phyloP scores from a whole-genome alignment of 441 rosid genomes.

The Theobroma grandiflorum region DNA sequence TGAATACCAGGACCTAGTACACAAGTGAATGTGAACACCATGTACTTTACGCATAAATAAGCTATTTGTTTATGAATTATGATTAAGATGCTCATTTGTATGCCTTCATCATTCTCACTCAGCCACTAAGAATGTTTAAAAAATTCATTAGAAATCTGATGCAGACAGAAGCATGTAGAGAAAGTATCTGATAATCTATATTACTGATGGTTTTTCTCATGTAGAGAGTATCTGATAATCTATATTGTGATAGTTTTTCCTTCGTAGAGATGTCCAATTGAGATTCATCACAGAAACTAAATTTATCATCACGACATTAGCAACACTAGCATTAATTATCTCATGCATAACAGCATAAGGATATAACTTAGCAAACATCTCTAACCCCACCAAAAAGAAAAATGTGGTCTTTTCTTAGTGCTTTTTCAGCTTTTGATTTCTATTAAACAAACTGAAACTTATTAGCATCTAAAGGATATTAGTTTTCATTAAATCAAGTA shows the following conservation, averaged over 20 bases:
- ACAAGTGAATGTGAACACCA: constrained; percentile 11
- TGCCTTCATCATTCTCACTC: neutral
- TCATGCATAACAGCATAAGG: constrained; percentile 17
- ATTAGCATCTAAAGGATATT: neutral
- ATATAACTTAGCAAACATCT: neutral
- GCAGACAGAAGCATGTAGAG: constrained; percentile 5
- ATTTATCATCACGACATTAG: constrained; percentile 17
- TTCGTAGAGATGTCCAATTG: neutral
- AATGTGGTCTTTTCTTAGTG: neutral
- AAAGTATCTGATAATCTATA: neutral
- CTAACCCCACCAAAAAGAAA: constrained; percentile 13
- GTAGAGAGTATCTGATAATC: neutral
- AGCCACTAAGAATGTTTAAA: neutral
- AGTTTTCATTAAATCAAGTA: constrained; percentile 15
- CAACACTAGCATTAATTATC: constrained; percentile 7
- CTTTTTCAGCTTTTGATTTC: constrained; percentile 19
- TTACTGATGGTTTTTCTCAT: neutral
- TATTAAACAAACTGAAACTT: constrained; percentile 15
- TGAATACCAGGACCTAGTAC: constrained; percentile 1
- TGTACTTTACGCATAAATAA: neutral
- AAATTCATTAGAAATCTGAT: constrained; percentile 1
- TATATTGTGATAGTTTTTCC: constrained; percentile 11
- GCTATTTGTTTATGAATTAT: constrained; percentile 1
- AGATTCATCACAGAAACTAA: constrained; percentile 20
- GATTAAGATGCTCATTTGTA: neutral